Evolutionary conservation across 2,329 filamentous ascomycete genomes (phyloP).

Genomic region (Ophiosphaerella narmari): DNA sequence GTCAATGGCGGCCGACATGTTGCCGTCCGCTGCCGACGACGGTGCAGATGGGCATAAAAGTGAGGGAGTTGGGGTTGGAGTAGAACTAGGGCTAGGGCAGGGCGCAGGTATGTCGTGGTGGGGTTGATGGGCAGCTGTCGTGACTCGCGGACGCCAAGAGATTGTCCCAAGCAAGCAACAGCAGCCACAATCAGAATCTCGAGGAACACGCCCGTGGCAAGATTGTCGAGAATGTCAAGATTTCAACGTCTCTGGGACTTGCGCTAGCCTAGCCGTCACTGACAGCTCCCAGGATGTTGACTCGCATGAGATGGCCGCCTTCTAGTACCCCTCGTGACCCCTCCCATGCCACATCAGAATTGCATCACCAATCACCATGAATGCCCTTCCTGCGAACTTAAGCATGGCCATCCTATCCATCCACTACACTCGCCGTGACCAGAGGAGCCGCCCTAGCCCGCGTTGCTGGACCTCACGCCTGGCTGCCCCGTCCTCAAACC

Average conservation of each 20-base stretch:
- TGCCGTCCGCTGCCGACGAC: background rate
- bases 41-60: background rate
- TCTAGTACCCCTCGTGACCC: slow-evolving; percentile 22
- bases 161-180: too few relatives aligned
- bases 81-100: background rate
- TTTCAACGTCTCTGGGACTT: background rate
- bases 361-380: slow-evolving; percentile 9
- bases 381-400: background rate
- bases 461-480: slow-evolving; percentile 49
- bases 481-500: slow-evolving; percentile 47
- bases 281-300: slow-evolving; percentile 30
- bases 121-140: background rate
- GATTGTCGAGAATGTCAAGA: too few relatives aligned
- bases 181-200: too few relatives aligned
- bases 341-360: slow-evolving; percentile 15
- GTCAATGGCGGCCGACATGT: slow-evolving; percentile 62
- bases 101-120: background rate
- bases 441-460: slow-evolving; percentile 44
- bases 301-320: slow-evolving; percentile 27
- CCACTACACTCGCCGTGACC: slow-evolving; percentile 25
- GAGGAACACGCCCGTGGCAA: too few relatives aligned
- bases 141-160: too few relatives aligned
- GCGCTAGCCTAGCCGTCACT: slow-evolving; percentile 9
- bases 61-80: slow-evolving; percentile 1
- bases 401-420: background rate